Base-by-base conservation (phyloP, 2,329 filamentous ascomycete genomes). In the Aspergillus persii region DNA sequence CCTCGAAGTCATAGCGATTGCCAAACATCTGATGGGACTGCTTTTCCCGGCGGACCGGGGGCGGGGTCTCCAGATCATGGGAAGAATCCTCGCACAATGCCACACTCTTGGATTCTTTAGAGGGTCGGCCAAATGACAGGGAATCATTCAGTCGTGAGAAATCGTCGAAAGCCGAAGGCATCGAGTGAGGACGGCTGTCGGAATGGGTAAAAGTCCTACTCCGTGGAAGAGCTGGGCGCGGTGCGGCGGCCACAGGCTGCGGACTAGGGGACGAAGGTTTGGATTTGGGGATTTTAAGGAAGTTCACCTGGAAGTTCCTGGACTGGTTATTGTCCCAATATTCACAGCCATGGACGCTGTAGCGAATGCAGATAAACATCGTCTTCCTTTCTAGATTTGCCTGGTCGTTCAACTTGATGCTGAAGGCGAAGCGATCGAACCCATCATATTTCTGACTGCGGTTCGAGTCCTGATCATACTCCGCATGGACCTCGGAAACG, bases 251-350 rank as follows among this genome's bases (percentile, higher is more conserved):
- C 49, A 7, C 52, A 11, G 31, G 52, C 36, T 48, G 44, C 39
- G 2, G 12, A 12, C 27, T 79, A 30, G 79, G 74, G 57, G 79
- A 79, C 60, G 80, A 63, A 65, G 69, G 72, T 30, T 74, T 74
- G 62, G 78, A 86, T 68, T 83, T 83, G 66, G 84, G 77, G 79
- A 91, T 92, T 83, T 93, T 96, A 64, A 83, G 82, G 79, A 99
- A 99, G 74, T 96, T 92, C 56, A 98, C 86, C 75, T 97, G 93
- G 79, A 95, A 99, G 78, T 99, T 98, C 76, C 86, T 85, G 31
- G 82, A 80, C 67, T 82, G 81, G 74, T 99, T 99, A 83, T 94
- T 99, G 77, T 99, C 95, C 95, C 95, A 99, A 75, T 87, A 91
- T 69, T 98, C 94, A 62, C 89, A 84, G 18, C 92, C 91, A 63